These are phyloP conservation scores for Pisolithus sp. DNA, from an alignment of 768 basidiomycete species.

Conservation along the genomic window DNA sequence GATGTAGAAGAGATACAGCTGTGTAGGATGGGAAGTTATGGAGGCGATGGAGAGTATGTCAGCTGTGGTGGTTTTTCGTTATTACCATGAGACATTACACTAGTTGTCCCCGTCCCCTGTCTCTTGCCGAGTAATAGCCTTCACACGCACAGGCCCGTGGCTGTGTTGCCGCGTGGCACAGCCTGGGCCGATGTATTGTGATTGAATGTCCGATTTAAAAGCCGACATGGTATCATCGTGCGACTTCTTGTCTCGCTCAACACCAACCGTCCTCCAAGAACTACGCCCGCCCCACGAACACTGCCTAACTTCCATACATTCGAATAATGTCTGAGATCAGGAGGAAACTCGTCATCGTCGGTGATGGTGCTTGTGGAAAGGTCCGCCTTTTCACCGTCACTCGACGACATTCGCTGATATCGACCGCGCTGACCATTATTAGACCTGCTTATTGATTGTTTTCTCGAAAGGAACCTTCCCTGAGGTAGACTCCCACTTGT, in stretches of 20 bases:
- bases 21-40: slow-evolving; percentile 67
- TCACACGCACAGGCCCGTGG: slow-evolving; percentile 13
- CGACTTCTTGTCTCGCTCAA: slow-evolving; percentile 35
- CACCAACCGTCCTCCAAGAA: slow-evolving; percentile 29
- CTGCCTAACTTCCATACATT: slow-evolving; percentile 29
- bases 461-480: slow-evolving; percentile 97
- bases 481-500: slow-evolving; percentile 52
- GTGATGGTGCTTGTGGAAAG: slow-evolving; percentile 97
- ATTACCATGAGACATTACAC: not conserved
- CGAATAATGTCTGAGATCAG: slow-evolving; percentile 89
- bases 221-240: slow-evolving; percentile 26
- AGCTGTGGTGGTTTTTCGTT: slow-evolving; percentile 28
- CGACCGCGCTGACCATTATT: slow-evolving; percentile 6
- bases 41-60: slow-evolving; percentile 56
- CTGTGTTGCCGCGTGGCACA: slow-evolving; percentile 27
- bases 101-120: not conserved
- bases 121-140: slow-evolving; percentile 4
- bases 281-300: slow-evolving; percentile 26
- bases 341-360: slow-evolving; percentile 98
- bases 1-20: slow-evolving; percentile 52
- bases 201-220: slow-evolving; percentile 24
- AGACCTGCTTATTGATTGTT: slow-evolving; percentile 93
- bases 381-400: slow-evolving; percentile 31
- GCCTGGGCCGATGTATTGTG: slow-evolving; percentile 14
- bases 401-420: slow-evolving; percentile 14